Conservation (phyloP, 2,329 filamentous ascomycete genomes). For the Thielaviopsis ethacetica region DNA sequence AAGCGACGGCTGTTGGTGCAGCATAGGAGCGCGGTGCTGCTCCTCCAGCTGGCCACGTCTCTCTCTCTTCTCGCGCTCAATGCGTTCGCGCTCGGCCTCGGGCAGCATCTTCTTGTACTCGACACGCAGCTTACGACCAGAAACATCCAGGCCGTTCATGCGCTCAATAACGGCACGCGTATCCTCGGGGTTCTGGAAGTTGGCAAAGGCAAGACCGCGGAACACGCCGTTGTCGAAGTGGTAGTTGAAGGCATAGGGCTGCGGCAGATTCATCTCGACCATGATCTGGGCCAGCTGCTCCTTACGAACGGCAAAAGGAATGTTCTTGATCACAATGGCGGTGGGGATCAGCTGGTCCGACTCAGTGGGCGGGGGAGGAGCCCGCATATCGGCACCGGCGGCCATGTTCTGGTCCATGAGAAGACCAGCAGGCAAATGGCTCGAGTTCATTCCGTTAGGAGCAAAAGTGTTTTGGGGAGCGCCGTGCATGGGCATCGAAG, state of each 20-base stretch:
- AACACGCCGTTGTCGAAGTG: conserved; percentile 98
- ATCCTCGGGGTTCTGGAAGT: conserved; percentile 91
- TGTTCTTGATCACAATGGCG: conserved; percentile 98
- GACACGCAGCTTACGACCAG: conserved; percentile 83
- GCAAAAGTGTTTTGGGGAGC: conserved; percentile 21
- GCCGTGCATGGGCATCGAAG: conserved; percentile 25
- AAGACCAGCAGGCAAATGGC: conserved; percentile 24
- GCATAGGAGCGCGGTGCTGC: conserved; percentile 66
- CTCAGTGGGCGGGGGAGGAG: conserved; percentile 28
- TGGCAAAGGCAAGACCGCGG: conserved; percentile 87
- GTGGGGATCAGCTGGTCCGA: conserved; percentile 90
- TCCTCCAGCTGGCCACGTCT: conserved; percentile 91
- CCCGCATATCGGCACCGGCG: conserved; percentile 17
- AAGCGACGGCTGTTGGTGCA: conserved; percentile 75
- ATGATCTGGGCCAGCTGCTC: conserved; percentile 86
- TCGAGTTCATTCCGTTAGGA: conserved; percentile 20
- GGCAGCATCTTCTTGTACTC: conserved; percentile 99
- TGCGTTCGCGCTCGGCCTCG: conserved; percentile 81
- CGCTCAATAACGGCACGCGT: conserved; percentile 82
- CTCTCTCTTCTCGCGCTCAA: conserved; percentile 93
- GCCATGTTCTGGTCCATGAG: conserved; percentile 24
- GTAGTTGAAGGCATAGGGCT: conserved; percentile 98
- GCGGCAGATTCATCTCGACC: conserved; percentile 81
- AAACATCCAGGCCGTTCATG: conserved; percentile 90
- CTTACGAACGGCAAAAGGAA: conserved; percentile 95